Base-by-base conservation (phyloP, 2,329 filamentous ascomycete species). In the Aspergillus ustus region DNA sequence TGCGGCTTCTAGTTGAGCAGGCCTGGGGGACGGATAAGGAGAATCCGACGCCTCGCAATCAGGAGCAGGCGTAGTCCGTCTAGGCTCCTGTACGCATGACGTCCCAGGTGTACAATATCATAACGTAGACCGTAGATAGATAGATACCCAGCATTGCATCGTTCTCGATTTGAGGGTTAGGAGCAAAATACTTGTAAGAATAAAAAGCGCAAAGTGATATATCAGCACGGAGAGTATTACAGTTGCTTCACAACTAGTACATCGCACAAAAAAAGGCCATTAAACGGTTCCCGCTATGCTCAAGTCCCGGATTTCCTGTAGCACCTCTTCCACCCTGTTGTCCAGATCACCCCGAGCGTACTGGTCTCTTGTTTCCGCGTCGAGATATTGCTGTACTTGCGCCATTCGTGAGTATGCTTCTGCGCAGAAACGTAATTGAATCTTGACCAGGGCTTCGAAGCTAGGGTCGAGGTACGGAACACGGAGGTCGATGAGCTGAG, bases 361-460 rank as follows among this genome's bases (percentile, higher is more conserved):
- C 79, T 97, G 91, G 67, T 99, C 95, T 77, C 95, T 86, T 56
- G 94, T 98, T 73, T 97, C 93, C 31, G 94, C 91, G 75, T 98
- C 95, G 34, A 99, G 84, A 77, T 97, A 98, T 81, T 99, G 95
- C 81, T 99, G 95, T 60, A 99, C 96, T 82, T 99, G 96, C 28
- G 96, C 95, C 95, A 99, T 99, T 52, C 95, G 86, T 64, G 89
- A 93, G 79, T 99, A 99, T 1, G 95, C 95, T 81, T 99, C 95
- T 7, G 96, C 95, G 73, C 96, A 99, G 82, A 99, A 99, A 43
- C 95, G 86, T 72, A 99, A 79, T 81, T 99, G 95, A 69, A 99
- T 99, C 84, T 99, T 99, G 77, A 99, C 95, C 56, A 99, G 87
- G 0, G 96, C 95, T 80, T 99, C 95, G 74, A 99, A 99, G 64